Percentiles rank a stretch among this genome's conserved stretches.
Conservation (phyloP, 345 rosid species). For the Noccaea bulbosa region DNA sequence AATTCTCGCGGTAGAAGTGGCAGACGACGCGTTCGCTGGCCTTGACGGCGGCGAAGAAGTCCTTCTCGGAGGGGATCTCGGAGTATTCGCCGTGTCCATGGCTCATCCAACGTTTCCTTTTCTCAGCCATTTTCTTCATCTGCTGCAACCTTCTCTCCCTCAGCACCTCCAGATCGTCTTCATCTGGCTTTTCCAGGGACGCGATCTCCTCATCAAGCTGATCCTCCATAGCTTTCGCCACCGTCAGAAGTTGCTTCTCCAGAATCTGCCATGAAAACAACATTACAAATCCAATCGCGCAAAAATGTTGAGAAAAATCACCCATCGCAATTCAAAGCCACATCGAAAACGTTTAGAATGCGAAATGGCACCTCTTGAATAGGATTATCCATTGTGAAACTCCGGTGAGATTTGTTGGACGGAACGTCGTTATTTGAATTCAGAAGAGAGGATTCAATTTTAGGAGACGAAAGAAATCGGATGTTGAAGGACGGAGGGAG, state of each 20-base stretch:
- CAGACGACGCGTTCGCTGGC: slow-evolving; percentile 96
- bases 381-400: slow-evolving; percentile 29
- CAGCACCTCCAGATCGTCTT: slow-evolving; percentile 78
- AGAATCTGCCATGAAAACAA: slow-evolving; percentile 53
- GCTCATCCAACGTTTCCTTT: slow-evolving; percentile 90
- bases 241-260: slow-evolving; percentile 85
- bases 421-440: neutral
- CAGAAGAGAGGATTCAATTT: slow-evolving; percentile 16
- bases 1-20: slow-evolving; percentile 95
- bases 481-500: neutral
- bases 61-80: slow-evolving; percentile 83
- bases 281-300: slow-evolving; percentile 1
- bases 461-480: neutral
- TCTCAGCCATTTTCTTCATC: slow-evolving; percentile 98
- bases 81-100: slow-evolving; percentile 93
- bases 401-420: slow-evolving; percentile 7
- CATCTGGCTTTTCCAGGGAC: slow-evolving; percentile 79
- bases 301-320: neutral
- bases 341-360: neutral
- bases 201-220: slow-evolving; percentile 88
- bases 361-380: slow-evolving; percentile 35
- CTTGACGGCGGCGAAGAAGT: slow-evolving; percentile 81
- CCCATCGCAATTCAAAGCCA: neutral
- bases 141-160: slow-evolving; percentile 83
- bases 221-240: slow-evolving; percentile 92